Evolutionary conservation across 2,329 filamentous ascomycete genomes (phyloP).

Genomic region (Calycina marina): DNA sequence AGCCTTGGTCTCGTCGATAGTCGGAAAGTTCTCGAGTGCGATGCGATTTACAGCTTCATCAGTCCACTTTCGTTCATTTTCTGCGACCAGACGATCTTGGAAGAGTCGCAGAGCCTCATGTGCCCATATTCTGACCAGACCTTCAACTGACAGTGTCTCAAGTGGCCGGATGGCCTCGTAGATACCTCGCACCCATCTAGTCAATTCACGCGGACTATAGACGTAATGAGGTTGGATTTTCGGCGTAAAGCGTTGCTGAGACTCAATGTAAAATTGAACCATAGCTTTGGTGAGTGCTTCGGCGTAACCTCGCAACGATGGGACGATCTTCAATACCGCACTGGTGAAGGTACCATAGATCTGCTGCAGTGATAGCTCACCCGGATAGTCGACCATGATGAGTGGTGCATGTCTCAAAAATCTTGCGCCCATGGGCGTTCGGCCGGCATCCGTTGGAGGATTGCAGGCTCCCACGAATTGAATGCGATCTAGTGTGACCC

Average conservation of each 20-base stretch:
- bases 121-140: slow-evolving; percentile 91
- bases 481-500: slow-evolving; percentile 94
- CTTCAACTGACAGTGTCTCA: slow-evolving; percentile 76
- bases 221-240: slow-evolving; percentile 98
- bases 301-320: slow-evolving; percentile 84
- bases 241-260: slow-evolving; percentile 85
- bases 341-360: slow-evolving; percentile 98
- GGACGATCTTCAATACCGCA: slow-evolving; percentile 92
- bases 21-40: slow-evolving; percentile 84
- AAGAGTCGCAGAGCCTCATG: slow-evolving; percentile 93
- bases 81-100: slow-evolving; percentile 88
- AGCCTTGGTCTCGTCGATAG: slow-evolving; percentile 79
- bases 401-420: slow-evolving; percentile 96
- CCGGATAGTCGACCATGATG: slow-evolving; percentile 98
- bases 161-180: slow-evolving; percentile 94
- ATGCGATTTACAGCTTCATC: slow-evolving; percentile 76
- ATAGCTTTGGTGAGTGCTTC: slow-evolving; percentile 92
- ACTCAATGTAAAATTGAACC: slow-evolving; percentile 92
- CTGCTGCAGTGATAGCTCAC: slow-evolving; percentile 83
- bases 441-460: slow-evolving; percentile 90
- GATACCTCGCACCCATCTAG: slow-evolving; percentile 90
- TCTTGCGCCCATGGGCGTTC: slow-evolving; percentile 81
- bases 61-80: slow-evolving; percentile 92
- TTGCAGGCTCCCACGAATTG: slow-evolving; percentile 99
- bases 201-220: slow-evolving; percentile 96